Base-by-base conservation (phyloP, 192 early-diverging fungal species). In the Backusella mclennaniae region DNA sequence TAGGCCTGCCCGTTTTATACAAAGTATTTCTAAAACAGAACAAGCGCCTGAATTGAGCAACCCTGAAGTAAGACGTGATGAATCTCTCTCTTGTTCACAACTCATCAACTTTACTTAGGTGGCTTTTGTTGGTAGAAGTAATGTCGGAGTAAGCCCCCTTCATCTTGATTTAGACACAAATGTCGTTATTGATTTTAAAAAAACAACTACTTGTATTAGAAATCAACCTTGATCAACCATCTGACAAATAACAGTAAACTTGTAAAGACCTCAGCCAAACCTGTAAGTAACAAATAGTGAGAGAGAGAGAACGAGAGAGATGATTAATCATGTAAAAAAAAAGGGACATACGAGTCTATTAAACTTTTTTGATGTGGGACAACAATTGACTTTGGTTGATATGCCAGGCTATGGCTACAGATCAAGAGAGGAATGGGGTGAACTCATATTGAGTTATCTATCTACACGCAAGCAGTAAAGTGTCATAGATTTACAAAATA, bases 341-440 rank as follows among this genome's bases (percentile, higher is more conserved):
- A 59, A 88, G 87, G 87, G 87, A 35, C 87, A 88, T 56, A 88
- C 87, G 12, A 74, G 79, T 21, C 69, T 88, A 69, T 78, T 88
- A 76, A 88, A 88, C 69, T 88, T 88, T 73, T 88, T 86, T 71
- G 80, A 86, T 36, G 70, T 88, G 41, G 84, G 79, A 26, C 82
- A 79, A 4, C 77, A 80, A 39, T 53, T 86, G 35, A 82, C 80
- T 9, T 67, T 88, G 35, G 87, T 88, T 8, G 87, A 88, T 67
- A 88, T 88, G 87, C 87, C 87, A 19, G 87, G 87, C n/a, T 88
- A 88, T 66, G 87, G 87, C 1, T 88, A 77, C 76, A 82, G 79
- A 56, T 84, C 82, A 66, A 84, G 82, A 21, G 82, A 82, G 35
- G 87, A 88, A 73, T 88, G 87, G 87, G 87, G 87, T 1, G 84